Evolutionary conservation across 2,329 filamentous ascomycete species (phyloP), one percentile per base, ranked within the genome.

Genomic region (Botryotinia narcissicola): DNA sequence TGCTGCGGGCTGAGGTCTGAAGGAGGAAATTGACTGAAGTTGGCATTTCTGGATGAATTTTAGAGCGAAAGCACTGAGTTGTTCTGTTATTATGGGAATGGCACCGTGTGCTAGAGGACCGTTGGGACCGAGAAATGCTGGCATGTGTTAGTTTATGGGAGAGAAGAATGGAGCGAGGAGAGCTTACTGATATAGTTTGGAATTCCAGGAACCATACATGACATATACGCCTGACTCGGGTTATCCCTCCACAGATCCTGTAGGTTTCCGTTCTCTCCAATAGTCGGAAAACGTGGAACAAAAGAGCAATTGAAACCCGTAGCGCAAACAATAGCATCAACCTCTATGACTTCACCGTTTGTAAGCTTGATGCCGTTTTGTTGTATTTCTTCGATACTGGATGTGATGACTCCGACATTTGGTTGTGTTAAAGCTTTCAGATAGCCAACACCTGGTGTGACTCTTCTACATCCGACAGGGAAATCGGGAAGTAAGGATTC

Each of bases 341-440:
- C 74, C 42, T 77, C 75, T 32, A 74, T 72, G 35, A 78, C 76
- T 20, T 73, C 73, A 0, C 80, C 81, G 63, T 85, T 83, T 9
- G 77, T 80, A 18, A 84, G 83, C 0, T 85, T 80, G 1, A 86
- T 82, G 1, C 84, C 84, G 6, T 83, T 82, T 73, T 84, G 81
- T 1, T 84, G 86, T 73, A 85, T 83, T 44, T 82, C 81, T 22
- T 79, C 79, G 1, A 86, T 85, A 1, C 82, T 80, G 0, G 84
- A 84, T 76, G 86, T 86, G 75, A 86, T 84, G 0, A 87, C 84
- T 74, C 86, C 83, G 2, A 87, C 84, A 68, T 87, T 87, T 9
- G 81, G 80, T 67, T 87, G 81, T 73, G 86, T 84, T 59, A 87
- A 84, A 0, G 85, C 85, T 54, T 82, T 75, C 82, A 87, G 84